A percentile compares a stretch with the other conserved stretches of the same genome.
phyloP scores from a whole-genome alignment of 2,329 filamentous ascomycete genomes.

The Colletotrichum karsti region DNA sequence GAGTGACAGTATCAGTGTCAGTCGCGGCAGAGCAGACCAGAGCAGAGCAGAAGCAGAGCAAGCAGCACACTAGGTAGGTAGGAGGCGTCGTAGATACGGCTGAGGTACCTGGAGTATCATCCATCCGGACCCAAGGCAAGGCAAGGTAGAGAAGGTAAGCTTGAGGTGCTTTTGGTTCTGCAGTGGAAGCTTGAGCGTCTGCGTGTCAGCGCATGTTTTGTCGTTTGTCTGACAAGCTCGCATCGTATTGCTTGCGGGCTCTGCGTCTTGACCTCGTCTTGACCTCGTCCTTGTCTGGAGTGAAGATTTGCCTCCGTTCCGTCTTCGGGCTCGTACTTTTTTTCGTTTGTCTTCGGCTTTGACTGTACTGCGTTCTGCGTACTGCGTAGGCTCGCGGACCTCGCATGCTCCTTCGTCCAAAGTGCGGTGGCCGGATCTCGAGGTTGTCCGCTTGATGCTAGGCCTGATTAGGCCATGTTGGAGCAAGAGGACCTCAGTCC shows the following conservation, averaged over 20 bases:
- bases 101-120: not conserved
- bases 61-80: not conserved
- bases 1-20: not conserved
- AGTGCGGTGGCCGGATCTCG: conserved; percentile 23
- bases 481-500: not conserved
- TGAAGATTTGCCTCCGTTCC: not conserved
- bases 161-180: not conserved
- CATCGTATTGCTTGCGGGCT: conserved; percentile 1
- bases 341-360: not conserved
- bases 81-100: not conserved
- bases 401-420: conserved; percentile 14
- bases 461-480: not conserved
- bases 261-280: not conserved
- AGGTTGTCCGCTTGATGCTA: conserved; percentile 12
- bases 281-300: not conserved
- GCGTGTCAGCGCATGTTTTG: conserved; percentile 8
- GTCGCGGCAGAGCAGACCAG: not conserved
- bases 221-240: conserved; percentile 10
- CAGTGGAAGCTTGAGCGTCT: conserved; percentile 1
- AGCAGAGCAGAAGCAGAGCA: not conserved
- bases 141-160: no score
- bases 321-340: not conserved
- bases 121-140: no score
- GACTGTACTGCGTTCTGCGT: no score
- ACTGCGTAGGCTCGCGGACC: not conserved